phyloP scores from a whole-genome alignment of 805 yeast genomes.

The Metschnikowia lunata region DNA sequence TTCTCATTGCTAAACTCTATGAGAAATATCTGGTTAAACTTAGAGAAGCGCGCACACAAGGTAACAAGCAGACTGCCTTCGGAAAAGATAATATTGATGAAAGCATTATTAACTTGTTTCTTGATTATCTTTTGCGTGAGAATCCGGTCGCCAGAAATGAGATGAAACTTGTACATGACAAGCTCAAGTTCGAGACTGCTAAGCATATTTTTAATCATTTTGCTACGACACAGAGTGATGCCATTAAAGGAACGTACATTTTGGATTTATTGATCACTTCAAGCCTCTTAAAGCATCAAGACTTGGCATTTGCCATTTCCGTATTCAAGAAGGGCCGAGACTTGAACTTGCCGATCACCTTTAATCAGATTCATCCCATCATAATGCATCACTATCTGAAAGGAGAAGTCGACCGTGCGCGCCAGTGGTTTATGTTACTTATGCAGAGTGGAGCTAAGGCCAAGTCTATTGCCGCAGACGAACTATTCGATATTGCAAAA shows the following conservation, averaged over 20 bases:
- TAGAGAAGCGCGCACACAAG: background rate
- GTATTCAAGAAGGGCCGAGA: slow-evolving; percentile 25
- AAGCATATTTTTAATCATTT: slow-evolving; percentile 25
- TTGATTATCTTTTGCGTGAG: slow-evolving; percentile 23
- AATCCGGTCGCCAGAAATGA: slow-evolving; percentile 15
- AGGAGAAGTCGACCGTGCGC: slow-evolving; percentile 28
- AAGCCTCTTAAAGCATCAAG: slow-evolving; percentile 30
- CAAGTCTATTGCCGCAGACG: slow-evolving; percentile 24
- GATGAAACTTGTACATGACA: slow-evolving; percentile 16
- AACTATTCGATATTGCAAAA: slow-evolving; percentile 30
- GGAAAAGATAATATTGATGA: slow-evolving; percentile 16
- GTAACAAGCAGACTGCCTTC: slow-evolving; percentile 12
- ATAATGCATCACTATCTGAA: slow-evolving; percentile 32
- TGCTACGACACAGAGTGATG: slow-evolving; percentile 11
- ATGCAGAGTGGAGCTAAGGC: slow-evolving; percentile 29
- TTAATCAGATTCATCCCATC: slow-evolving; percentile 38
- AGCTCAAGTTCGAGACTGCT: slow-evolving; percentile 20
- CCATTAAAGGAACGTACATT: slow-evolving; percentile 19
- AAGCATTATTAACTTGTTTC: slow-evolving; percentile 18
- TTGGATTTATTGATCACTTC: slow-evolving; percentile 30
- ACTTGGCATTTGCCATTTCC: slow-evolving; percentile 30
- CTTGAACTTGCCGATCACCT: slow-evolving; percentile 30
- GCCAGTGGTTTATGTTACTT: slow-evolving; percentile 35
- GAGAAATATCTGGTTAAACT: slow-evolving; percentile 14
- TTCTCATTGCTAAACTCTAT: slow-evolving; percentile 20